phyloP scores from a whole-genome alignment of 257 asterid species.

The Solanum pinnatisectum region DNA sequence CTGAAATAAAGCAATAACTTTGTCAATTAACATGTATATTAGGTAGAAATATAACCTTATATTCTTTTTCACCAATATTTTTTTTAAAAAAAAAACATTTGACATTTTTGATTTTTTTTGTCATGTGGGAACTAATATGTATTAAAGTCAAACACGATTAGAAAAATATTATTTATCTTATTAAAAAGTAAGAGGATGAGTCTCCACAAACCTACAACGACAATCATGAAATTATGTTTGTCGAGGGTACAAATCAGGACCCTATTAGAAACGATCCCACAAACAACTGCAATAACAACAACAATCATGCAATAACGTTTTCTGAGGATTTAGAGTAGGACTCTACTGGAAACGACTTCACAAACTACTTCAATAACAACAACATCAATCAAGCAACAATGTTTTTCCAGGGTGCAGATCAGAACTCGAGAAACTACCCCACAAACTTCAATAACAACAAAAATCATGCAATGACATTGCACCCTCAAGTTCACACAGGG shows the following conservation, averaged over 20 bases:
- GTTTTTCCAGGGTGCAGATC: too few relatives aligned
- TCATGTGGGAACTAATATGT: neutral
- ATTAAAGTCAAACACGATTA: neutral
- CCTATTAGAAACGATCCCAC: too few relatives aligned
- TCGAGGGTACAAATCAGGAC: too few relatives aligned
- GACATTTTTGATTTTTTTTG: neutral
- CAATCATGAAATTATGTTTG: too few relatives aligned
- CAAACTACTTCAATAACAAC: too few relatives aligned
- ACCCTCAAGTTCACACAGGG: neutral
- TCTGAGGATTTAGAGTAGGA: too few relatives aligned
- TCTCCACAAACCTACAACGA: neutral
- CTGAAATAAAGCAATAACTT: too few relatives aligned
- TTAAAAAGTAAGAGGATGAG: neutral
- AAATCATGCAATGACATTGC: neutral
- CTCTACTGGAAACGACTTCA: too few relatives aligned
- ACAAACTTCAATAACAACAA: neutral
- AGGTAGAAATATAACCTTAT: neutral
- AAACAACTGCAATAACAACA: too few relatives aligned
- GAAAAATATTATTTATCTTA: neutral
- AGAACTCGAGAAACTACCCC: too few relatives aligned
- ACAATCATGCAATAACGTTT: too few relatives aligned
- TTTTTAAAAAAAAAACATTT: neutral
- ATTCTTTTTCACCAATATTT: neutral
- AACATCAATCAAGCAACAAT: too few relatives aligned
- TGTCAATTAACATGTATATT: neutral